phyloP scores from a whole-genome alignment of 495 filamentous ascomycete species.

The Daldinia caldariorum region DNA sequence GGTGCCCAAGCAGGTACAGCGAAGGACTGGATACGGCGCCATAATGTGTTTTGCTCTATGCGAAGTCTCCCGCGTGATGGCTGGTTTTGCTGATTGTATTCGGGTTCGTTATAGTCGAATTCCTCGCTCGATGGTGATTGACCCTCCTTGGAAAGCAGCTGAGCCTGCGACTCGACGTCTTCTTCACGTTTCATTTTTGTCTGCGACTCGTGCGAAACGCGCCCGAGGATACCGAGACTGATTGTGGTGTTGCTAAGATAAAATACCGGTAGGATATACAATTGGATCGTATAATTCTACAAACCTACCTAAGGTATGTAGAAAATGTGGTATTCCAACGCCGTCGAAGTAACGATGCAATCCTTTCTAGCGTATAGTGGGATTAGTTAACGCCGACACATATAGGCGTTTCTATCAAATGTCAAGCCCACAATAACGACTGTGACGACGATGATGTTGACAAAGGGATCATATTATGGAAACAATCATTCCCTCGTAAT shows the following conservation, averaged over 20 bases:
- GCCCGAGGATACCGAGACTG: background rate
- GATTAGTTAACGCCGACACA: constrained; percentile 1
- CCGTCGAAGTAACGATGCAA: too few relatives aligned
- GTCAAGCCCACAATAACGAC: constrained; percentile 10
- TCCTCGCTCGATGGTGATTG: constrained; percentile 37
- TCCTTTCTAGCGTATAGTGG: background rate
- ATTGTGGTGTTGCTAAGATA: constrained; percentile 1
- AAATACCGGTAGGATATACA: constrained; percentile 6
- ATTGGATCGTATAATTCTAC: constrained; percentile 1
- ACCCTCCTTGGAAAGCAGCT: constrained; percentile 36
- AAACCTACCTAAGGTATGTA: background rate
- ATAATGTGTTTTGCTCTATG: constrained; percentile 28
- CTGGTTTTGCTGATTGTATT: constrained; percentile 31
- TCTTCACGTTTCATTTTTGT: constrained; percentile 35
- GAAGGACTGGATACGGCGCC: constrained; percentile 38
- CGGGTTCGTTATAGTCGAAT: constrained; percentile 40
- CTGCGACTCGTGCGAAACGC: constrained; percentile 9
- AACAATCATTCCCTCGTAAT: background rate
- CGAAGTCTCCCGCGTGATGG: constrained; percentile 12
- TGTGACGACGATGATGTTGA: constrained; percentile 20
- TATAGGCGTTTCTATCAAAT: constrained; percentile 3
- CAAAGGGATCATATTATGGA: constrained; percentile 31
- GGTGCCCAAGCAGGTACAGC: constrained; percentile 40
- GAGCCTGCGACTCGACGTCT: constrained; percentile 44
- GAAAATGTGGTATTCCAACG: background rate